These are phyloP conservation scores for Knoxia roxburghii DNA, from an alignment of 257 asterid genomes.

Conservation along the genomic window DNA sequence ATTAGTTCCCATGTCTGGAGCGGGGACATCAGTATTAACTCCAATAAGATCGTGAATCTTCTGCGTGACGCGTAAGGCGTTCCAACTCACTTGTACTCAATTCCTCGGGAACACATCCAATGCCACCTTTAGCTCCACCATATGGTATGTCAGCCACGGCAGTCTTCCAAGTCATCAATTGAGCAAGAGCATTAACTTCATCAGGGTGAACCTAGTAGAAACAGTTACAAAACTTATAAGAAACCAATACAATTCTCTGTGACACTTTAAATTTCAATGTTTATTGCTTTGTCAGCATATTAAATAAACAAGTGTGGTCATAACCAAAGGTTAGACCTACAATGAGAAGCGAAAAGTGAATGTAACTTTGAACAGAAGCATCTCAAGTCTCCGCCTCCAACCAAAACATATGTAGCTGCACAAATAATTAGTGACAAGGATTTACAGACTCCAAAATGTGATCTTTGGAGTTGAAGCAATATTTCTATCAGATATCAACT, in stretches of 20 bases:
- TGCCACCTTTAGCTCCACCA: conserved; percentile 99
- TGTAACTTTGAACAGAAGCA: neutral
- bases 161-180: conserved; percentile 99
- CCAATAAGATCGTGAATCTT: conserved; percentile 95
- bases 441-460: neutral
- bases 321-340: neutral
- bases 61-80: conserved; percentile 95
- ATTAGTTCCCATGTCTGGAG: conserved; percentile 99
- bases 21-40: conserved; percentile 85
- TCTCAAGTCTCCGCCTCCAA: neutral
- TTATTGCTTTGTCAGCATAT: neutral
- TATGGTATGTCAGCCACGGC: conserved; percentile 91
- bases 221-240: conserved; percentile 19
- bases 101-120: conserved; percentile 82
- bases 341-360: neutral
- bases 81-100: conserved; percentile 72
- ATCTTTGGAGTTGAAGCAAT: neutral
- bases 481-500: neutral
- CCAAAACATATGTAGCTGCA: neutral
- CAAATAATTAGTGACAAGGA: neutral
- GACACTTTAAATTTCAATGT: neutral
- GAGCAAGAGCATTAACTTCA: conserved; percentile 98
- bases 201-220: conserved; percentile 77
- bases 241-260: neutral
- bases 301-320: neutral